Evolutionary conservation across 192 early-diverging fungal species (phyloP).

Genomic region (Lunasporangiospora selenospora): DNA sequence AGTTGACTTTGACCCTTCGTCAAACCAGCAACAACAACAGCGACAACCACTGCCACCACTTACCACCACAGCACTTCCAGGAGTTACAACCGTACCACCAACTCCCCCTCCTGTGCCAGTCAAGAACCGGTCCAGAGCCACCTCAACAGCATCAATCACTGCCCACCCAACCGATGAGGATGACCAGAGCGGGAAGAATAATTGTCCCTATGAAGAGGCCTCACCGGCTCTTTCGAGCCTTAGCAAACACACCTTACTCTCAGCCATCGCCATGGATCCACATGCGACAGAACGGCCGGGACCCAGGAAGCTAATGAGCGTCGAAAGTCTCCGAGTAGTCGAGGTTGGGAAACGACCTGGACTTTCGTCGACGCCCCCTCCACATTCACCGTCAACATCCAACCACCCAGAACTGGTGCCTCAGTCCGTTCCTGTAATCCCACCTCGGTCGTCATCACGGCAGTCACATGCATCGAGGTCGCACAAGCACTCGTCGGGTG

Average conservation of each 20-base stretch:
- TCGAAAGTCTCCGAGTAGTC: no score
- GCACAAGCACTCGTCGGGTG: constrained; percentile 7
- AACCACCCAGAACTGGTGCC: no score
- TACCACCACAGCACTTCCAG: background rate
- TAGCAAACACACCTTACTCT: background rate
- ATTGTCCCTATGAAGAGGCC: constrained; percentile 9
- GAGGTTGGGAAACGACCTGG: no score
- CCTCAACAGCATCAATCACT: background rate
- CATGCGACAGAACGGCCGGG: background rate
- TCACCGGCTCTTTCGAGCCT: background rate
- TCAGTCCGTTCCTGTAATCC: constrained; percentile 19
- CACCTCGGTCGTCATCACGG: constrained; percentile 36
- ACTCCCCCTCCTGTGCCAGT: constrained; percentile 1
- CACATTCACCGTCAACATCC: constrained; percentile 14
- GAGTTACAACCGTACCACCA: background rate
- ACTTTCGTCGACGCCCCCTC: no score
- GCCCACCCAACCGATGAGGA: constrained; percentile 1
- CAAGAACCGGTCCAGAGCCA: constrained; percentile 18
- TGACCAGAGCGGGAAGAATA: background rate
- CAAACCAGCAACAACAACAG: background rate
- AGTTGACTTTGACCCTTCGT: constrained; percentile 50
- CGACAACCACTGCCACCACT: background rate
- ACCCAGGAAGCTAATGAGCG: constrained; percentile 30
- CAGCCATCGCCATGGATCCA: constrained; percentile 3
- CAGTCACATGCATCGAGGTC: constrained; percentile 5